Percentiles rank a stretch among this genome's conserved stretches.
Conservation (phyloP, 257 asterid genomes). For the Ocimum tenuiflorum region DNA sequence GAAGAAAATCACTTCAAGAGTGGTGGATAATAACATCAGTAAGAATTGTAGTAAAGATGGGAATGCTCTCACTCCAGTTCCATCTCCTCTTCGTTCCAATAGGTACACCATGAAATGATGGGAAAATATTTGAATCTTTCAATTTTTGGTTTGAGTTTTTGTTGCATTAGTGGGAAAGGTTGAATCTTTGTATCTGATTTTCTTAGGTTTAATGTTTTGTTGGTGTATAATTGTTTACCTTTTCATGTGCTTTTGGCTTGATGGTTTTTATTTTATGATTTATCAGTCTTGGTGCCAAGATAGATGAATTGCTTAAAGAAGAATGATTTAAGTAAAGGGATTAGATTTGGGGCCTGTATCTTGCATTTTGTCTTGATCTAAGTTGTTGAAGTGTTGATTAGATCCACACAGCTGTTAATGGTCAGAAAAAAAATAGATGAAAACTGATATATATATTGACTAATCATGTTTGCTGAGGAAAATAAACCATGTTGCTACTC, state of each 20-base stretch:
- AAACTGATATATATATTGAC: conserved; percentile 3
- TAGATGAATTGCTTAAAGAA: conserved; percentile 4
- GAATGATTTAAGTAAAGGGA: too few species aligned
- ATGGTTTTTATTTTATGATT: not conserved
- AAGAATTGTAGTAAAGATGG: conserved; percentile 30
- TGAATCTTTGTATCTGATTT: not conserved
- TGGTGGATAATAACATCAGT: conserved; percentile 38
- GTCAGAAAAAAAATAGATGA: not conserved
- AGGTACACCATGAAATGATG: conserved; percentile 34
- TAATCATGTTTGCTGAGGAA: not conserved
- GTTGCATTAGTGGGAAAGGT: not conserved
- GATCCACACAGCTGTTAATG: conserved; percentile 20
- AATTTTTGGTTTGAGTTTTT: not conserved
- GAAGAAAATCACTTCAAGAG: conserved; percentile 66
- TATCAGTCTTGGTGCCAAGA: not conserved
- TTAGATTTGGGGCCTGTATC: conserved; percentile 15
- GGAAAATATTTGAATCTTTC: conserved; percentile 15
- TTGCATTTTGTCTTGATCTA: not conserved
- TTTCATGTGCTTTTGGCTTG: not conserved
- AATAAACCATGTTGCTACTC: not conserved
- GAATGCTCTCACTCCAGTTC: conserved; percentile 36
- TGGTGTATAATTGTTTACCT: not conserved
- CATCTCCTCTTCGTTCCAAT: conserved; percentile 60
- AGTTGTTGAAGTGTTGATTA: conserved; percentile 22
- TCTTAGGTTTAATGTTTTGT: conserved; percentile 6